These are phyloP conservation scores for Trichoderma citrinoviride DNA, from an alignment of 2,329 filamentous ascomycete species.

Conservation along the genomic window DNA sequence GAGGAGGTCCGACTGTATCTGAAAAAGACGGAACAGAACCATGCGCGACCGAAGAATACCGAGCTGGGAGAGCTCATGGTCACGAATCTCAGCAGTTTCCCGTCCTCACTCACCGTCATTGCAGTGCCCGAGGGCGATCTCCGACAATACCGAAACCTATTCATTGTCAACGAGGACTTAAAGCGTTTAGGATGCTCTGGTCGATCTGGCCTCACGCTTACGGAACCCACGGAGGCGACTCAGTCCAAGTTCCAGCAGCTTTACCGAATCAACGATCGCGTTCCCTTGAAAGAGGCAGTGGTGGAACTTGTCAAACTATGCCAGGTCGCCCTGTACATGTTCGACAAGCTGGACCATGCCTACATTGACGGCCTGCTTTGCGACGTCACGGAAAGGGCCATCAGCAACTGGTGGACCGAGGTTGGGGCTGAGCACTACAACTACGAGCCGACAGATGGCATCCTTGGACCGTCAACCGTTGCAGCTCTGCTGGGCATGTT, in stretches of 20 bases:
- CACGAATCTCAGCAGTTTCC: slow-evolving; percentile 89
- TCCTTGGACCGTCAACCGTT: slow-evolving; percentile 87
- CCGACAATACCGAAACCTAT: slow-evolving; percentile 72
- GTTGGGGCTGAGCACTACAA: slow-evolving; percentile 91
- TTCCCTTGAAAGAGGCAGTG: slow-evolving; percentile 74
- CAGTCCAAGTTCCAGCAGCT: slow-evolving; percentile 89
- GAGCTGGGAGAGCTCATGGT: slow-evolving; percentile 83
- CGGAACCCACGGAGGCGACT: slow-evolving; percentile 74
- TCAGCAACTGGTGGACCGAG: slow-evolving; percentile 95
- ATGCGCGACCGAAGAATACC: slow-evolving; percentile 81
- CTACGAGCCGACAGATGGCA: slow-evolving; percentile 86
- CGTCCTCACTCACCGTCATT: slow-evolving; percentile 89
- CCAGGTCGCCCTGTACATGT: slow-evolving; percentile 83
- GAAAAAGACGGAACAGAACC: slow-evolving; percentile 77
- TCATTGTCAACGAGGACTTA: slow-evolving; percentile 91
- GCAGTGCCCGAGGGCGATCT: slow-evolving; percentile 84
- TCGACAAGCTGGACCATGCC: slow-evolving; percentile 80
- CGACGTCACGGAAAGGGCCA: slow-evolving; percentile 84
- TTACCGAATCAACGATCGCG: slow-evolving; percentile 81
- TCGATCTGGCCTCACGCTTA: slow-evolving; percentile 77
- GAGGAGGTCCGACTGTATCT: slow-evolving; percentile 78
- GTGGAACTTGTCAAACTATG: slow-evolving; percentile 88
- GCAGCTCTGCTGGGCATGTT: slow-evolving; percentile 82
- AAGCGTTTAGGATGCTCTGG: slow-evolving; percentile 92
- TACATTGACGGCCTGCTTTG: slow-evolving; percentile 92